Conservation (phyloP, 2,329 filamentous ascomycete species). For the Neonectria neomacrospora region DNA sequence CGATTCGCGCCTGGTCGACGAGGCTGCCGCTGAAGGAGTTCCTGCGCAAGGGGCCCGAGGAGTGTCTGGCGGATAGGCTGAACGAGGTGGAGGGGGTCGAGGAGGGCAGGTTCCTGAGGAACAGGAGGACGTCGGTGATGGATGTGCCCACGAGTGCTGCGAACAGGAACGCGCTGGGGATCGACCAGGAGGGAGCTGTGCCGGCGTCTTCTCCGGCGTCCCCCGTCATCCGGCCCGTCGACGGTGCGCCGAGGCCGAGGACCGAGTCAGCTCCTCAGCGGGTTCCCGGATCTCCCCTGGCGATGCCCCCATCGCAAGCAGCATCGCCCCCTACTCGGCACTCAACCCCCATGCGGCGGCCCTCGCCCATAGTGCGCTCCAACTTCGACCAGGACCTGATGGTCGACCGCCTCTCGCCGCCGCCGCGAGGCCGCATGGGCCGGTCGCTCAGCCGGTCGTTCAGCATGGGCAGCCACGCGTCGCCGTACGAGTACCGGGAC, state of each 20-base stretch:
- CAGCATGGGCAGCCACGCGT: conserved; percentile 48
- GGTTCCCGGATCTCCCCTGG: conserved; percentile 25
- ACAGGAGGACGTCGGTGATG: conserved; percentile 42
- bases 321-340: conserved; percentile 45
- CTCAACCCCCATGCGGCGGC: conserved; percentile 46
- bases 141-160: background rate
- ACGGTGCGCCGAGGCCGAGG: conserved; percentile 32
- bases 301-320: conserved; percentile 43
- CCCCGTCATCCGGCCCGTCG: conserved; percentile 47
- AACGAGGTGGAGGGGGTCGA: conserved; percentile 51
- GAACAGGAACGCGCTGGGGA: conserved; percentile 49
- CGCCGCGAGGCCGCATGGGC: conserved; percentile 45
- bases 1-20: conserved; percentile 62
- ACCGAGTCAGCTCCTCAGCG: conserved; percentile 46
- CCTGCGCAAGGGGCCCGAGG: conserved; percentile 64
- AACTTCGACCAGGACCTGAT: conserved; percentile 53
- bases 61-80: conserved; percentile 64
- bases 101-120: conserved; percentile 45
- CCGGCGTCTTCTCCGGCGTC: conserved; percentile 43
- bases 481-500: conserved; percentile 48
- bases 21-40: conserved; percentile 65
- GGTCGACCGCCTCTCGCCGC: conserved; percentile 52
- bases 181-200: conserved; percentile 42
- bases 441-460: conserved; percentile 50
- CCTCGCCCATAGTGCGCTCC: conserved; percentile 50